phyloP scores from a whole-genome alignment of 352 stramenopile genomes.

The Thalassiosira sp. region DNA sequence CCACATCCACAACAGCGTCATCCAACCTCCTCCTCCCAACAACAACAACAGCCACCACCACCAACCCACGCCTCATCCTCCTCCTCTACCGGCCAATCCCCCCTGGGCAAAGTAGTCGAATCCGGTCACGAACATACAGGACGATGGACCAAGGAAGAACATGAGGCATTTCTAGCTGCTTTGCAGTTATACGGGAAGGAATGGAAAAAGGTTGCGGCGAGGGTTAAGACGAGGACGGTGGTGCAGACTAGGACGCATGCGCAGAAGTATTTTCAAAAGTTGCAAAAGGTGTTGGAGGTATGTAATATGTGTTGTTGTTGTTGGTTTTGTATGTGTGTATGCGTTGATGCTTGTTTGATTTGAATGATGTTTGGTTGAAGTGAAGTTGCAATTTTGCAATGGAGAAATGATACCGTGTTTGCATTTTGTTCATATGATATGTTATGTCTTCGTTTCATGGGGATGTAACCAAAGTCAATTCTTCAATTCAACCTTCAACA shows the following conservation, averaged over 20 bases:
- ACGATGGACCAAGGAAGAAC: slow-evolving; percentile 80
- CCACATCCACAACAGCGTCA: not conserved
- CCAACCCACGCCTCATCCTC: not conserved
- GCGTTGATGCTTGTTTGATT: not conserved
- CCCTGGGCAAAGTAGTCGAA: slow-evolving; percentile 59
- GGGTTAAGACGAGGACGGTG: slow-evolving; percentile 95
- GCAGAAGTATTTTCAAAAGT: slow-evolving; percentile 94
- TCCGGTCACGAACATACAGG: slow-evolving; percentile 76
- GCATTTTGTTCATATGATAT: not conserved
- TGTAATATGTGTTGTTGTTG: not conserved
- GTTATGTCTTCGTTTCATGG: no score
- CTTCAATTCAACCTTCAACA: no score
- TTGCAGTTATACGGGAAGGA: slow-evolving; percentile 93
- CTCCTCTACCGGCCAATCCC: not conserved
- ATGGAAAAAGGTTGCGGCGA: slow-evolving; percentile 92
- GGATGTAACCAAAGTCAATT: not conserved
- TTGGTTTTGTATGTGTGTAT: not conserved
- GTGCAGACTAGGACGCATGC: slow-evolving; percentile 97
- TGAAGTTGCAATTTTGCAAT: no score
- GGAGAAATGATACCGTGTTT: no score
- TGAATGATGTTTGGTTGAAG: no score
- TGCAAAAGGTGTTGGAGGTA: slow-evolving; percentile 73
- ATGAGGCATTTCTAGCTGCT: slow-evolving; percentile 85
- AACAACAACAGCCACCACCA: not conserved
- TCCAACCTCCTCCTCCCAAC: not conserved